Conservation (phyloP, 202 grass and related monocot species). For the Hordeum pubiflorum region DNA sequence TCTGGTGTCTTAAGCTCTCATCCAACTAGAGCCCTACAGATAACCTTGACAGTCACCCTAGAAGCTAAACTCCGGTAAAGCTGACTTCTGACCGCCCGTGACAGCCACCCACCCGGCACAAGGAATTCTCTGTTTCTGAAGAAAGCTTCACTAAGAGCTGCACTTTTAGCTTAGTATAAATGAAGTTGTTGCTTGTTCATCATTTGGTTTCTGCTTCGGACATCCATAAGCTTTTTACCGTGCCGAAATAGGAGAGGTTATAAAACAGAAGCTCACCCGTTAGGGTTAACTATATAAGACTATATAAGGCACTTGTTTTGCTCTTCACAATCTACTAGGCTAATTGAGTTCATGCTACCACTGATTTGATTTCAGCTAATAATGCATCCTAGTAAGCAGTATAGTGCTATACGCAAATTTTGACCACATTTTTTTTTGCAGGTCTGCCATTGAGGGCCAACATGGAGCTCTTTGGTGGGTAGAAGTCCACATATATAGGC, state of each 20-base stretch:
- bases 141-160: background rate
- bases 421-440: conserved; percentile 14
- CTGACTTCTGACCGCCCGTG: background rate
- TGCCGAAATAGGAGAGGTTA: background rate
- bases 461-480: conserved; percentile 23
- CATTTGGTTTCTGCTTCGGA: background rate
- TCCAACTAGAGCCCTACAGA: background rate
- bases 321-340: background rate
- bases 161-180: background rate
- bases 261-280: background rate
- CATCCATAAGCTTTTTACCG: background rate
- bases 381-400: background rate
- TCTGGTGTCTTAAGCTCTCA: background rate
- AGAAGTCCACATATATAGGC: conserved; percentile 16
- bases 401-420: conserved; percentile 14
- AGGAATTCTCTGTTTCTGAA: background rate
- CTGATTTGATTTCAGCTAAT: background rate
- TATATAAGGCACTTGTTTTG: background rate
- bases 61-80: background rate
- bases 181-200: background rate
- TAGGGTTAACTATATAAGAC: background rate
- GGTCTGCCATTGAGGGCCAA: conserved; percentile 11
- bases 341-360: background rate
- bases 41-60: background rate
- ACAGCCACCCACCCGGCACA: background rate